phyloP scores from a whole-genome alignment of 805 yeast species.

The Vanderwaltozyma polyspora region DNA sequence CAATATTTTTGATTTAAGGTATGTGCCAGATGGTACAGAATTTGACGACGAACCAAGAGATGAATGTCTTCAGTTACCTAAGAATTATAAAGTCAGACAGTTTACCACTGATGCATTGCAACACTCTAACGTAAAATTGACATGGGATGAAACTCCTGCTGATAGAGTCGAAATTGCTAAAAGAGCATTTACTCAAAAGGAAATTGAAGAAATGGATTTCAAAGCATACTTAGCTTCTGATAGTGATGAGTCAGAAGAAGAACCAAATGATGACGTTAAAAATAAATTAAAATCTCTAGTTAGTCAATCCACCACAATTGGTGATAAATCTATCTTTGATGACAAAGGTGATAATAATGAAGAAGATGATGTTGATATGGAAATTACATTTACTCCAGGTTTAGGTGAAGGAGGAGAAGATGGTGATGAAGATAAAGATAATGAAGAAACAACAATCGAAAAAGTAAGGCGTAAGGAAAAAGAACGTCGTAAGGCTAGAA shows the following conservation, averaged over 20 bases:
- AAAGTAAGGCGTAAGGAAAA: conserved; percentile 79
- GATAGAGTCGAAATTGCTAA: conserved; percentile 70
- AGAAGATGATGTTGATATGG: conserved; percentile 77
- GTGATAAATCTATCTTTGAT: conserved; percentile 28
- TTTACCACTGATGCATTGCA: conserved; percentile 94
- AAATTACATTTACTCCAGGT: conserved; percentile 90
- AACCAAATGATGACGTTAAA: conserved; percentile 29
- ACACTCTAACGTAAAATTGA: conserved; percentile 88
- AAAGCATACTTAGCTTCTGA: conserved; percentile 84
- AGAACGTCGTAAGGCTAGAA: conserved; percentile 80
- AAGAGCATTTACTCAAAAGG: conserved; percentile 77
- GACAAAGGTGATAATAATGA: conserved; percentile 28
- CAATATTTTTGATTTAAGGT: conserved; percentile 83
- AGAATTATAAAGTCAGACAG: conserved; percentile 61
- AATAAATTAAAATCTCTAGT: conserved; percentile 54
- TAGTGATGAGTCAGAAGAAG: conserved; percentile 44
- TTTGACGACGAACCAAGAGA: conserved; percentile 76
- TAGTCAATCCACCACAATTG: conserved; percentile 31
- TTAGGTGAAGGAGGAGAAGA: conserved; percentile 30
- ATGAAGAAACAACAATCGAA: conserved; percentile 65
- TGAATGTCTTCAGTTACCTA: conserved; percentile 57
- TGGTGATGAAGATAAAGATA: conserved; percentile 28
- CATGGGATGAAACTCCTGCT: conserved; percentile 98
- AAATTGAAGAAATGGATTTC: conserved; percentile 82
- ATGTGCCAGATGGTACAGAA: conserved; percentile 85